These are phyloP conservation scores for Oleoguttula mirabilis DNA, from an alignment of 495 filamentous ascomycete genomes.

Conservation along the genomic window DNA sequence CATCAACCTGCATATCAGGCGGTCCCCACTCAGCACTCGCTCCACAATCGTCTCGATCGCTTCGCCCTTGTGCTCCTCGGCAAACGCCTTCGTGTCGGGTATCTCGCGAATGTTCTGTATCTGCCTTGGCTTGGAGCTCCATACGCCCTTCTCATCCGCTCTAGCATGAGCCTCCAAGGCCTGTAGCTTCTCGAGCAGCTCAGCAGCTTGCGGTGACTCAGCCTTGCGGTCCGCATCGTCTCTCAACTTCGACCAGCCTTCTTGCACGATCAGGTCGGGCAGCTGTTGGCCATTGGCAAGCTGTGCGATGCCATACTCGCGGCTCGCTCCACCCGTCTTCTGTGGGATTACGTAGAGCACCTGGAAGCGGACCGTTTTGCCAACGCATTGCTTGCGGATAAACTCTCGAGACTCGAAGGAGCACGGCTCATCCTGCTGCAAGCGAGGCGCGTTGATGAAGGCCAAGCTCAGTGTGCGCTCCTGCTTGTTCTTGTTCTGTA, in stretches of 20 bases:
- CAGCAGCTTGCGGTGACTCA: constrained; percentile 46
- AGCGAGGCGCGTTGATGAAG: constrained; percentile 75
- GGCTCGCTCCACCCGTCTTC: constrained; percentile 43
- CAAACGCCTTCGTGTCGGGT: constrained; percentile 54
- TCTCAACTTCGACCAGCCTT: constrained; percentile 81
- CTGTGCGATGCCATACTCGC: constrained; percentile 73
- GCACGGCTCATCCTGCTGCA: constrained; percentile 66
- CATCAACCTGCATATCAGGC: constrained; percentile 71
- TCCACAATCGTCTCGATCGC: constrained; percentile 67
- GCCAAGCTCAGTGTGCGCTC: constrained; percentile 83
- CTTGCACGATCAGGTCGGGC: constrained; percentile 66
- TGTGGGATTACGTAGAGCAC: constrained; percentile 73
- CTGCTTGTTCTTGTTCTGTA: constrained; percentile 59
- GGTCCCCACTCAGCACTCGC: constrained; percentile 80
- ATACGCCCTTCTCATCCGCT: constrained; percentile 64
- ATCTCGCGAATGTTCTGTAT: constrained; percentile 73
- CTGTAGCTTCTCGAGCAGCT: constrained; percentile 62
- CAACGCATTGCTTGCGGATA: constrained; percentile 69
- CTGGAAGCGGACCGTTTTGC: constrained; percentile 73
- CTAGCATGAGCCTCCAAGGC: constrained; percentile 70
- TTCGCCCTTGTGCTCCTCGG: constrained; percentile 66
- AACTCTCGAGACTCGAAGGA: constrained; percentile 91
- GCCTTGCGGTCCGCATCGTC: constrained; percentile 86
- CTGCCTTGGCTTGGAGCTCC: constrained; percentile 43
- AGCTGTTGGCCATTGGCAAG: constrained; percentile 61